Conservation (phyloP, 306 rosid genomes). For the Argentina anserina region DNA sequence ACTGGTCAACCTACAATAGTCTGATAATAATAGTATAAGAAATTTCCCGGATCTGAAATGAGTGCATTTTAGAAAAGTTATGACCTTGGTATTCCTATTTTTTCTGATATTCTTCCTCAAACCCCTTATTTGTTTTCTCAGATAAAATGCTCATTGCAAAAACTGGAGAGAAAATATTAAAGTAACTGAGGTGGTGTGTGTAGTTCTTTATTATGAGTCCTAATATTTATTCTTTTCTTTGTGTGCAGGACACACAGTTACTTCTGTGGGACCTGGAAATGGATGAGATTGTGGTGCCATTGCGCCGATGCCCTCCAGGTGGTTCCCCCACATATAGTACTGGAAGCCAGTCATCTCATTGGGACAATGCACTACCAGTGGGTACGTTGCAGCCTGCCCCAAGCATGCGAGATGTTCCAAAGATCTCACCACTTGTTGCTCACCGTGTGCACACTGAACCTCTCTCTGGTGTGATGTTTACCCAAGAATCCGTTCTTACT, state of each 20-base stretch:
- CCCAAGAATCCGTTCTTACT: slow-evolving; percentile 80
- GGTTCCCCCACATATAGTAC: slow-evolving; percentile 90
- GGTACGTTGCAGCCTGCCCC: slow-evolving; percentile 94
- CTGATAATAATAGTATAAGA: not conserved
- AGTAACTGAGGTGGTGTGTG: not conserved
- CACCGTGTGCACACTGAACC: slow-evolving; percentile 95
- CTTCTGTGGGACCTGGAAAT: slow-evolving; percentile 89
- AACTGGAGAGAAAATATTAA: not conserved
- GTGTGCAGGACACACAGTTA: slow-evolving; percentile 82
- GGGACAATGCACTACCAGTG: slow-evolving; percentile 76
- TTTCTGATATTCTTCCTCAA: not conserved
- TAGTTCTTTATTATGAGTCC: not conserved
- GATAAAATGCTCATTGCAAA: not conserved
- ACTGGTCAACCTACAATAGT: not conserved
- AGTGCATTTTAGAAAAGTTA: not conserved
- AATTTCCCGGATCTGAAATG: not conserved
- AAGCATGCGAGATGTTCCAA: slow-evolving; percentile 80
- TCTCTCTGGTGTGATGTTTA: slow-evolving; percentile 76
- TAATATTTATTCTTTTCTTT: not conserved
- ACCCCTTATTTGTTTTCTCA: not conserved
- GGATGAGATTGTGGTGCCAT: slow-evolving; percentile 90
- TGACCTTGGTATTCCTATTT: not conserved
- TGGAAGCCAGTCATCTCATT: slow-evolving; percentile 92
- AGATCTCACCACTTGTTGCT: slow-evolving; percentile 74
- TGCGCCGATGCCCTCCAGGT: slow-evolving; percentile 78